phyloP scores from a whole-genome alignment of 2,329 filamentous ascomycete genomes.

The Reticulascus tulasneorum region DNA sequence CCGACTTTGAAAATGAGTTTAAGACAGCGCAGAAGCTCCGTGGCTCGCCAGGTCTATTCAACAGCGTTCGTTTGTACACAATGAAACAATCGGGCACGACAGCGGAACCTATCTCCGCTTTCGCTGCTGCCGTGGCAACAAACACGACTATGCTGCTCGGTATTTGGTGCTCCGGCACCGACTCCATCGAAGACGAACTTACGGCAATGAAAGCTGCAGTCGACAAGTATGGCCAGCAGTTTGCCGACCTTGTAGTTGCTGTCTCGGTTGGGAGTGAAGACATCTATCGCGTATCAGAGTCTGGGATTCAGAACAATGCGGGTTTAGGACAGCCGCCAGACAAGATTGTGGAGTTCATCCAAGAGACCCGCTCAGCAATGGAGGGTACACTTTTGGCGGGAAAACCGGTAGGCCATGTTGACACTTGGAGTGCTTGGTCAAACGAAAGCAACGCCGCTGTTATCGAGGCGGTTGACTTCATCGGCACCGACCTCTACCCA shows the following conservation, averaged over 20 bases:
- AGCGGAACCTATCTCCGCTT: slow-evolving; percentile 60
- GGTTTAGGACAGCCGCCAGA: slow-evolving; percentile 30
- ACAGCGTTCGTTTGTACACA: slow-evolving; percentile 12
- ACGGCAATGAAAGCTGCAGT: slow-evolving; percentile 45
- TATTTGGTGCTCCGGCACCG: slow-evolving; percentile 38
- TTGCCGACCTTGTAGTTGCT: slow-evolving; percentile 44
- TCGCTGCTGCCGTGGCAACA: slow-evolving; percentile 55
- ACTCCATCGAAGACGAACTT: slow-evolving; percentile 45
- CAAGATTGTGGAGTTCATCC: slow-evolving; percentile 53
- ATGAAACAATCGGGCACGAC: slow-evolving; percentile 12
- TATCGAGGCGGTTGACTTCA: slow-evolving; percentile 46
- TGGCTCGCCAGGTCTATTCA: slow-evolving; percentile 2
- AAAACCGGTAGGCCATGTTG: slow-evolving; percentile 48
- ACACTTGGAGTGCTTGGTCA: slow-evolving; percentile 52
- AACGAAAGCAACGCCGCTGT: slow-evolving; percentile 45
- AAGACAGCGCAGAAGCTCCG: slow-evolving; percentile 8
- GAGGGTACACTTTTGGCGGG: slow-evolving; percentile 26
- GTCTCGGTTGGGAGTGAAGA: slow-evolving; percentile 55
- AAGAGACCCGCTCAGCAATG: slow-evolving; percentile 49
- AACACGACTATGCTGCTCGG: slow-evolving; percentile 49
- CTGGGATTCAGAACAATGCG: slow-evolving; percentile 5
- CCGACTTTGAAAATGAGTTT: slow-evolving; percentile 11
- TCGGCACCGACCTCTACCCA: slow-evolving; percentile 51
- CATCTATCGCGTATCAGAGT: slow-evolving; percentile 39
- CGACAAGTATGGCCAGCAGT: slow-evolving; percentile 33